phyloP scores from a whole-genome alignment of 345 rosid genomes.

The Syzygium oleosum region DNA sequence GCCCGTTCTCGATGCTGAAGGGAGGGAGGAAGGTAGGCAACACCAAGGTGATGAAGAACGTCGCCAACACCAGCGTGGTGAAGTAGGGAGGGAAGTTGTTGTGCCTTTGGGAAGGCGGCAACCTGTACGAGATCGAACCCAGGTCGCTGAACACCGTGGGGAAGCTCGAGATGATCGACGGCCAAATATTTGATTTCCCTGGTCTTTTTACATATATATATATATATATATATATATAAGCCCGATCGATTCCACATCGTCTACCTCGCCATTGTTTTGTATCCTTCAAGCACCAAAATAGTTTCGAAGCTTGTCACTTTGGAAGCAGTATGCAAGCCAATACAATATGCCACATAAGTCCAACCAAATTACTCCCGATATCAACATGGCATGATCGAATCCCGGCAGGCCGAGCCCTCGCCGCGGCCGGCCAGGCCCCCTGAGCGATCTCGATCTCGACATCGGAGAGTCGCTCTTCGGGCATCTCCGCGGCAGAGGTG shows the following conservation, averaged over 20 bases:
- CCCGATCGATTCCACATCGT: too few relatives aligned
- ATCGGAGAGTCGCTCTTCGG: conserved; percentile 11
- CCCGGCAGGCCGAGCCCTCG: background rate
- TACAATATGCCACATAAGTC: conserved; percentile 15
- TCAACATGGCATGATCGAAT: conserved; percentile 5
- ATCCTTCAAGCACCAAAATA: background rate
- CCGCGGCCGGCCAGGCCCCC: background rate
- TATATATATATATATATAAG: background rate
- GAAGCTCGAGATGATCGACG: conserved; percentile 30
- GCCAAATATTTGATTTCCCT: background rate
- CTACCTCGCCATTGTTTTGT: background rate
- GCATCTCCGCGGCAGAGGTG: background rate
- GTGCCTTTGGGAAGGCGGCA: conserved; percentile 96
- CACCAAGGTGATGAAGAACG: conserved; percentile 90
- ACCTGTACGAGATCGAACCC: conserved; percentile 72
- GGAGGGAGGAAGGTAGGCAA: conserved; percentile 68
- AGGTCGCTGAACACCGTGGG: conserved; percentile 66
- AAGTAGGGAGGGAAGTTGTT: conserved; percentile 66
- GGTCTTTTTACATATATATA: too few relatives aligned
- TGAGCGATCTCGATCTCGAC: conserved; percentile 44
- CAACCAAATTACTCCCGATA: conserved; percentile 17
- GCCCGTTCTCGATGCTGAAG: conserved; percentile 79
- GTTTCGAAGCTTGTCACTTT: background rate
- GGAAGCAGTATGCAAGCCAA: background rate
- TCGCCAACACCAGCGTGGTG: conserved; percentile 81